phyloP scores from a whole-genome alignment of 192 early-diverging fungal species.

The Coemansia sp. region DNA sequence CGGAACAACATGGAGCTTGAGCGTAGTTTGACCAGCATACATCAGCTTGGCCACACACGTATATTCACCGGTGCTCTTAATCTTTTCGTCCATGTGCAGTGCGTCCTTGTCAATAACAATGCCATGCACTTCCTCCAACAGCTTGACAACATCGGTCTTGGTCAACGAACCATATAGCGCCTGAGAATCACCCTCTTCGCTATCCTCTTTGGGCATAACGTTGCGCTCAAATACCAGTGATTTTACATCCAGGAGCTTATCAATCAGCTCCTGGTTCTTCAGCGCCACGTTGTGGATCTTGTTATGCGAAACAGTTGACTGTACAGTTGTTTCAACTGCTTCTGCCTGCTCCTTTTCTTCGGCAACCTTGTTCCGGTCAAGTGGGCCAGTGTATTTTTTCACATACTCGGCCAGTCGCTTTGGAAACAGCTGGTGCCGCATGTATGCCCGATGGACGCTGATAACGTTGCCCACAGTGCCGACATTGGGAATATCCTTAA shows the following conservation, averaged over 20 bases:
- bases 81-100: slow-evolving; percentile 50
- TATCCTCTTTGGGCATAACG: slow-evolving; percentile 13
- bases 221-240: slow-evolving; percentile 49
- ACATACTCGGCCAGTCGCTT: slow-evolving; percentile 51
- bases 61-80: slow-evolving; percentile 49
- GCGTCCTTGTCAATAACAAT: slow-evolving; percentile 41
- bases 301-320: slow-evolving; percentile 7
- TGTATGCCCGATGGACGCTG: slow-evolving; percentile 37
- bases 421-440: slow-evolving; percentile 54
- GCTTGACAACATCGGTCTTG: slow-evolving; percentile 43
- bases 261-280: slow-evolving; percentile 39
- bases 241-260: slow-evolving; percentile 19
- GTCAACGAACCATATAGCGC: slow-evolving; percentile 46
- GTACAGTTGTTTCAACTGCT: neutral
- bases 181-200: slow-evolving; percentile 8
- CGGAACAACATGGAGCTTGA: slow-evolving; percentile 29
- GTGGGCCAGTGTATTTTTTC: slow-evolving; percentile 24
- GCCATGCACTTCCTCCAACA: slow-evolving; percentile 29
- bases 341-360: slow-evolving; percentile 2
- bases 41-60: slow-evolving; percentile 45
- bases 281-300: slow-evolving; percentile 36
- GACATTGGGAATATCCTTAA: slow-evolving; percentile 34
- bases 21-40: slow-evolving; percentile 45
- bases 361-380: slow-evolving; percentile 31
- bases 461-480: slow-evolving; percentile 39